phyloP scores from a whole-genome alignment of 169 alveolate genomes.

The Neospora caninum region DNA sequence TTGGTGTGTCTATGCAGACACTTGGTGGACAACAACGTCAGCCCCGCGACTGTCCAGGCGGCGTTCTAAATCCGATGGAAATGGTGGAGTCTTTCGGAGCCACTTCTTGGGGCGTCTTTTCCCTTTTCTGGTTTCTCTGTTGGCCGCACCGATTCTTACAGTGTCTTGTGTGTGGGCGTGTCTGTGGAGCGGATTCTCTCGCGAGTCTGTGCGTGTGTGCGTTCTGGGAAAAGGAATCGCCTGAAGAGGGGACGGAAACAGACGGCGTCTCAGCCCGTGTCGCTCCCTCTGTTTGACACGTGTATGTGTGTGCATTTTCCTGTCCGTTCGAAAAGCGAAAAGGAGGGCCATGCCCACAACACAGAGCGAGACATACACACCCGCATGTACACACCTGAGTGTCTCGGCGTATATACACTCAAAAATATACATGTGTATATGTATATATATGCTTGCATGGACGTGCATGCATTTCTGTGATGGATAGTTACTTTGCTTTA shows the following conservation, averaged over 20 bases:
- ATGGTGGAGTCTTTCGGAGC: background rate
- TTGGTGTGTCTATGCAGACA: constrained; percentile 43
- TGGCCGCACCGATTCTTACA: background rate
- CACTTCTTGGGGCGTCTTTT: background rate
- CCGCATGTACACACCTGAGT: too few species aligned
- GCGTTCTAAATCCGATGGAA: background rate
- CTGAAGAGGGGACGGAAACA: background rate
- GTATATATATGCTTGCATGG: background rate
- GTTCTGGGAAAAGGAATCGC: background rate
- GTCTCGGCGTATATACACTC: too few species aligned
- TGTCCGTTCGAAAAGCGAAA: too few species aligned
- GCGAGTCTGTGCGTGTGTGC: background rate
- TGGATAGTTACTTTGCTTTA: too few species aligned
- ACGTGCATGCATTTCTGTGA: too few species aligned
- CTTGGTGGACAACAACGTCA: constrained; percentile 58
- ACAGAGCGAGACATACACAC: too few species aligned
- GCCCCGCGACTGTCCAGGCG: constrained; percentile 41
- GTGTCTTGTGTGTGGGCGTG: background rate
- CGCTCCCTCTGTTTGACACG: too few species aligned
- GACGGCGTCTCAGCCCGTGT: background rate
- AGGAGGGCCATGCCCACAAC: too few species aligned
- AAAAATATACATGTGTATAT: background rate
- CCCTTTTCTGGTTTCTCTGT: background rate
- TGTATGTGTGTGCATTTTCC: too few species aligned
- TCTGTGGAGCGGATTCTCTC: background rate